Base-by-base conservation (phyloP, 2,329 filamentous ascomycete genomes). In the Colletotrichum paranaense region DNA sequence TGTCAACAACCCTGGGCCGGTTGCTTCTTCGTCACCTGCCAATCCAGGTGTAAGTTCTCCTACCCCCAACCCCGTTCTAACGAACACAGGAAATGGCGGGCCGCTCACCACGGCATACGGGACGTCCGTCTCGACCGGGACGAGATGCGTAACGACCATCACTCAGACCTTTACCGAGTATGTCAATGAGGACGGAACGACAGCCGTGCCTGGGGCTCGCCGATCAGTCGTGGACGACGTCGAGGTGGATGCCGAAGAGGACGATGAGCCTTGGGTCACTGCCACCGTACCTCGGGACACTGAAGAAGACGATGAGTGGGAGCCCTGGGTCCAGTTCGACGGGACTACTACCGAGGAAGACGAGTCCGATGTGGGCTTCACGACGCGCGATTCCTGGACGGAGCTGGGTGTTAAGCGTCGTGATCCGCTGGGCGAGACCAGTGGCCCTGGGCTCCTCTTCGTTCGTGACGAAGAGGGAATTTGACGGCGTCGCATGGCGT, bases 151-250 rank as follows among this genome's bases (percentile, higher is more conserved):
- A 38, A 63, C 63, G 57, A 75, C 74, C 12, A 57, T 76, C 53
- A 76, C 73, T 24, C 73, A 59, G 49, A 76, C 74, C 4, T 76
- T 71, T 35, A 75, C 73, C 7, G 56, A 68, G 38, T 75, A 64
- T 49, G 42, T 75, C 28, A 73, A 65, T 28, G 69, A 73, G 28
- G 71, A 73, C n/a, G 69, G 55, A n/a, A 35, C 73, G 5, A 59
- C 73, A 8, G 65, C 56, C 24, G 59, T 66, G 28, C 60, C 58
- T 12, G 42, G 56, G 12, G 28, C 35, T 28, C 63, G 42, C 24
- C 62, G 63, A n/a, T 62, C 68, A 8, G 19, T 62, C n/a, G 49
- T 62, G 14, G 65, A 57, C 22, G 26, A 24, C 30, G 46, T 24
- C 11, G 30, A 53, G 24, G 19, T n/a, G 8, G 16, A 42, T n/a